phyloP scores from a whole-genome alignment of 148 eudicot species.

The Dysphania ambrosioides region DNA sequence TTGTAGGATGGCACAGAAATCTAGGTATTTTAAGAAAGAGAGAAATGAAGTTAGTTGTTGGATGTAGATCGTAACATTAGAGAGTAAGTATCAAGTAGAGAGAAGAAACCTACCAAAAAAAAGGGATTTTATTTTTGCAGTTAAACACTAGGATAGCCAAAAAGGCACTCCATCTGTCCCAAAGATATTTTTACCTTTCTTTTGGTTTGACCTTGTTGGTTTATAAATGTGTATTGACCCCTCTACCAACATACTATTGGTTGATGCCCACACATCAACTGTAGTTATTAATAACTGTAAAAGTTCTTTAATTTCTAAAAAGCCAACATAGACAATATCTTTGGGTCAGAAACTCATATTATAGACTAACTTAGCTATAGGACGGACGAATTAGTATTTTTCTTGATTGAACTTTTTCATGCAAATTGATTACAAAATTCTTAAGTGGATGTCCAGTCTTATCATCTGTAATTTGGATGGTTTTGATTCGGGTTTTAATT shows the following conservation, averaged over 20 bases:
- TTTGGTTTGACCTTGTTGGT: not conserved
- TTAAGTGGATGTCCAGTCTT: not conserved
- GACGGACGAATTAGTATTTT: no score
- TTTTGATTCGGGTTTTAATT: not conserved
- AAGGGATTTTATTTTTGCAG: no score
- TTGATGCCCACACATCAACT: not conserved
- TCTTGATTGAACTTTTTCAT: not conserved
- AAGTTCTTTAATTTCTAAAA: no score
- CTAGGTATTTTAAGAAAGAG: not conserved
- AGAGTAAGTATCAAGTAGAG: no score
- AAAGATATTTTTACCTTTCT: not conserved
- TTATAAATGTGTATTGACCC: not conserved
- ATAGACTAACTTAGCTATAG: no score
- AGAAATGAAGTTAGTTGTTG: no score
- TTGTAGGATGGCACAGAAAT: not conserved
- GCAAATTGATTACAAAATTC: not conserved
- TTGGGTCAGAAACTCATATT: not conserved
- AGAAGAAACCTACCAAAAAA: no score
- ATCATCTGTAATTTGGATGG: not conserved
- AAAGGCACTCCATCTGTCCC: not conserved
- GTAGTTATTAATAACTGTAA: not conserved
- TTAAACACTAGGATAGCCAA: no score
- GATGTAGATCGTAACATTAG: no score
- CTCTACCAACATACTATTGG: not conserved
- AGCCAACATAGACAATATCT: not conserved